Conservation (phyloP, 163 green algal species). For the Chlorella variabilis region DNA sequence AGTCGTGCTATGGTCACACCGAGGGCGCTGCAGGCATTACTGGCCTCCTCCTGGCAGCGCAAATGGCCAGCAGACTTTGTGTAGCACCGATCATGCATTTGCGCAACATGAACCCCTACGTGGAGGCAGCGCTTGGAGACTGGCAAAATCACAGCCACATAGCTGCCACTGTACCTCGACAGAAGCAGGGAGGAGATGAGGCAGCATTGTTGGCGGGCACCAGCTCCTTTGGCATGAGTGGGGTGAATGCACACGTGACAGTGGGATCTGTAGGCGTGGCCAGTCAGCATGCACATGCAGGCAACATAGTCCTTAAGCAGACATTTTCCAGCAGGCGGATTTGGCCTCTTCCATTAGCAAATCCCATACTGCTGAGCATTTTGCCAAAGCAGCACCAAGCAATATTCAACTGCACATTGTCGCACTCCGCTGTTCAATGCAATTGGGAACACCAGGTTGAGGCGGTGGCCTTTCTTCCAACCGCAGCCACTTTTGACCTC, state of each 20-base stretch:
- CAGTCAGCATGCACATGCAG: neutral
- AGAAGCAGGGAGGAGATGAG: neutral
- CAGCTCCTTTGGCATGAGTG: constrained; percentile 87
- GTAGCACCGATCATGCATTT: constrained; percentile 38
- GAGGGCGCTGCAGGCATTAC: constrained; percentile 49
- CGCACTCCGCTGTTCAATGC: neutral
- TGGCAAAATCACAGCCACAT: neutral
- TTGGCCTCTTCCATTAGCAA: neutral
- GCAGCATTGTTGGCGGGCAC: constrained; percentile 49
- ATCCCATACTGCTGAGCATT: neutral
- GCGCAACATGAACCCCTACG: constrained; percentile 42
- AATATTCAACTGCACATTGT: neutral
- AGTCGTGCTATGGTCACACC: constrained; percentile 56
- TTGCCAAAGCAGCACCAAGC: neutral
- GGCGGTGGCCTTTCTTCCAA: neutral
- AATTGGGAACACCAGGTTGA: neutral
- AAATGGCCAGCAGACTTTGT: neutral
- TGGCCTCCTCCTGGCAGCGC: constrained; percentile 12
- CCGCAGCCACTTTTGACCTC: neutral
- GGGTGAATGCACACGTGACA: constrained; percentile 52
- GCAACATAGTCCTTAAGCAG: neutral
- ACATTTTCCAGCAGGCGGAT: neutral
- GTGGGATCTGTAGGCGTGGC: neutral
- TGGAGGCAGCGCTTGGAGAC: constrained; percentile 8
- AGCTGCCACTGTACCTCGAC: neutral